These are phyloP conservation scores for Dactylellina cionopaga DNA, from an alignment of 2,329 filamentous ascomycete genomes.

Conservation along the genomic window DNA sequence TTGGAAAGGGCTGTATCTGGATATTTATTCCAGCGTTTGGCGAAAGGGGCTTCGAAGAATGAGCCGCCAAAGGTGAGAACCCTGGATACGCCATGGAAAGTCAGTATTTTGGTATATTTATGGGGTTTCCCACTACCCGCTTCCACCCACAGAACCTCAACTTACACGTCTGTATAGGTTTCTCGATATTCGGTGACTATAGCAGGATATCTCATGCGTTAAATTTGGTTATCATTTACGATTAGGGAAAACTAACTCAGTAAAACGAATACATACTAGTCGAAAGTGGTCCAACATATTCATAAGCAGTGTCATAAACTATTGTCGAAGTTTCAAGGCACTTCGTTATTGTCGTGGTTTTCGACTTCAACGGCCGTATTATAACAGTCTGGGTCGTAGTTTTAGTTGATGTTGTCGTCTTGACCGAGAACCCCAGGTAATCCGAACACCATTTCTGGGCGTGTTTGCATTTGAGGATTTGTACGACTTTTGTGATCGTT, in stretches of 20 bases:
- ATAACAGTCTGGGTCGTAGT: background rate
- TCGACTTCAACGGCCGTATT: background rate
- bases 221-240: background rate
- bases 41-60: too few relatives aligned
- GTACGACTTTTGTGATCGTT: slow-evolving; percentile 8
- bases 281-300: too few relatives aligned
- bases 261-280: slow-evolving; percentile 10
- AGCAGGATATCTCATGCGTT: background rate
- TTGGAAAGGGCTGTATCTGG: slow-evolving; percentile 23
- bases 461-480: slow-evolving; percentile 28
- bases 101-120: background rate
- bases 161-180: background rate
- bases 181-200: slow-evolving; percentile 23
- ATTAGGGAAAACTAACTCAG: background rate
- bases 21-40: slow-evolving; percentile 26
- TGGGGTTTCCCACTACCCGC: too few relatives aligned
- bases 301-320: too few relatives aligned
- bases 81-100: background rate
- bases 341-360: slow-evolving; percentile 2
- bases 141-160: too few relatives aligned
- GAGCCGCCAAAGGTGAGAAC: slow-evolving; percentile 32
- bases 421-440: slow-evolving; percentile 15
- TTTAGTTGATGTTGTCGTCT: slow-evolving; percentile 15
- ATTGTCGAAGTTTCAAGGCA: too few relatives aligned
- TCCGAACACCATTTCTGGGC: slow-evolving; percentile 13